These are phyloP conservation scores for Euphorbia pulcherrima DNA, from an alignment of 345 rosid species.

Conservation along the genomic window DNA sequence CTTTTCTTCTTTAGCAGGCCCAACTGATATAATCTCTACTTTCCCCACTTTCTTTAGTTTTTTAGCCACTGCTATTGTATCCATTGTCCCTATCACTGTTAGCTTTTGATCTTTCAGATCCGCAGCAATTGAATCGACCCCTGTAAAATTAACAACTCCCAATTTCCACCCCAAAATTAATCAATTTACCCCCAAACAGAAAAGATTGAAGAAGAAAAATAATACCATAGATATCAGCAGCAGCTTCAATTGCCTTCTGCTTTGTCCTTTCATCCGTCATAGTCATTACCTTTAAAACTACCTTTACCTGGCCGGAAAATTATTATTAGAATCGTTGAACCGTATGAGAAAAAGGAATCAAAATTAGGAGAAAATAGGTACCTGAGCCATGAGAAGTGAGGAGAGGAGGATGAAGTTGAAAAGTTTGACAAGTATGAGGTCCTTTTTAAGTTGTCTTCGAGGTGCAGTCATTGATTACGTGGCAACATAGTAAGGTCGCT, in stretches of 20 bases:
- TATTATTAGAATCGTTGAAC: background rate
- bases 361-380: constrained; percentile 1
- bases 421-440: background rate
- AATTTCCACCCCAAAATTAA: no score
- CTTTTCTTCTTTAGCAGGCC: constrained; percentile 93
- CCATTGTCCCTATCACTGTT: constrained; percentile 84
- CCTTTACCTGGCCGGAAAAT: constrained; percentile 43
- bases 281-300: constrained; percentile 75
- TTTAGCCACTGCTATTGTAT: constrained; percentile 75
- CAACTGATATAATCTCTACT: constrained; percentile 80
- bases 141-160: constrained; percentile 24
- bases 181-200: no score
- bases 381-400: constrained; percentile 61
- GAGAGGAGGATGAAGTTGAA: background rate
- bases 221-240: constrained; percentile 77
- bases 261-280: constrained; percentile 91
- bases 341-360: background rate
- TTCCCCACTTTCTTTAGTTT: constrained; percentile 90
- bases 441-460: background rate
- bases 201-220: no score
- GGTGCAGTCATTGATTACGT: background rate
- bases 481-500: background rate
- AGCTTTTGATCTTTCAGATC: constrained; percentile 87
- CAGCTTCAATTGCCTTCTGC: constrained; percentile 87
- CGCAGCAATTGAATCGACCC: constrained; percentile 86